Base-by-base conservation (phyloP, 148 eudicot species). In the Rhododendron griersonianum region DNA sequence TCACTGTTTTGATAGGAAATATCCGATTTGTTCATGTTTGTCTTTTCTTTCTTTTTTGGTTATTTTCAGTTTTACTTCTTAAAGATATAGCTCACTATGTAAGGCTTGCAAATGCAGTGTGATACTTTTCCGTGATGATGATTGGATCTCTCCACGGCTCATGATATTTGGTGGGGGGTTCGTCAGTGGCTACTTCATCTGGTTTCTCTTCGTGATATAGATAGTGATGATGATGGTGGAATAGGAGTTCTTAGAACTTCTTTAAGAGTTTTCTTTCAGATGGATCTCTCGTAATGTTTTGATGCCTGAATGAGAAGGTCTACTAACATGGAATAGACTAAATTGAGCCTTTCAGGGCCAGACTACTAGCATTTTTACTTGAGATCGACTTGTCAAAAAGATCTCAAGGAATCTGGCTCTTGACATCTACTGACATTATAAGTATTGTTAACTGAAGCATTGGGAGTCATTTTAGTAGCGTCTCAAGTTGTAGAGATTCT, bases 131-230 rank as follows among this genome's bases (percentile, higher is more conserved):
- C 5, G 2, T 55, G 48, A 7, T 55, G 48, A 3, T 30, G 51
- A 63, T 37, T 23, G 2, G 71, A 67, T 84, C 67, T 21, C 80
- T 78, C 57, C 2, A 2, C 73, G 41, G 44, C 9, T 61, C 83
- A 82, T 85, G 65, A 39, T 19, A 30, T 50, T 41, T 79, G 67
- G 83, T 85, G 61, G 83, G 82, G 84, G n/a, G 63, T 84, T 84
- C 75, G 79, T 47, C 55, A 83, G 75, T 84, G 86, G 86, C 87
- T 84, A 74, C 85, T 81, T 83, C 86, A 74, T 84, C 75, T 86
- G 82, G 82, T 73, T 83, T 84, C 69, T 39, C 41, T 80, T 71
- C 73, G 80, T 35, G 83, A 39, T 63, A 78, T 14, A 78, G n/a
- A 44, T 28, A 81, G 75, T 33, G 67, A 51, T 63, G 87, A 86